Conservation (phyloP, 495 filamentous ascomycete genomes). For the Xylaria longipes region DNA sequence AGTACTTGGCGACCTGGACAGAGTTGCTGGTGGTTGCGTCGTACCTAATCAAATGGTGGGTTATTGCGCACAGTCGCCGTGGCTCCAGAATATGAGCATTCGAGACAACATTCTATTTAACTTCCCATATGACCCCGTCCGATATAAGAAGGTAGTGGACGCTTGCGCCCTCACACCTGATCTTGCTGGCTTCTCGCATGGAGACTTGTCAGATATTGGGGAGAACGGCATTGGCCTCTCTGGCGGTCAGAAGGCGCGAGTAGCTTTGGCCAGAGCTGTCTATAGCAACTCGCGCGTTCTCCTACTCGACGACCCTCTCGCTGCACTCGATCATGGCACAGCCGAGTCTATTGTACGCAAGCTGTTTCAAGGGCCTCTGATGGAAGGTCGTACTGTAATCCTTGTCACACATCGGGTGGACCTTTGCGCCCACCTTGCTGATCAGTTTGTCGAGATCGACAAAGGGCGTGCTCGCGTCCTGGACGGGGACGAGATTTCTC, state of each 20-base stretch:
- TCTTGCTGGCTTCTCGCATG: constrained; percentile 86
- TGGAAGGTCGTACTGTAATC: constrained; percentile 66
- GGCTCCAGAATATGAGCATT: constrained; percentile 91
- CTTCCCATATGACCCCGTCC: constrained; percentile 71
- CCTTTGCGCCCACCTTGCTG: constrained; percentile 67
- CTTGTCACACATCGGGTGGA: constrained; percentile 82
- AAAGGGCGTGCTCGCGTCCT: constrained; percentile 45
- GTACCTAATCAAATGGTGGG: constrained; percentile 73
- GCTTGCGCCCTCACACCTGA: constrained; percentile 93
- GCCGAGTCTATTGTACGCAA: constrained; percentile 74
- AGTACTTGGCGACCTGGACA: constrained; percentile 79
- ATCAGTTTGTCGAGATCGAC: constrained; percentile 70
- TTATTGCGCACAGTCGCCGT: constrained; percentile 86
- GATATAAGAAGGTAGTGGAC: constrained; percentile 87
- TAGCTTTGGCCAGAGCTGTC: constrained; percentile 90
- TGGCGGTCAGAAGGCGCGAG: constrained; percentile 91
- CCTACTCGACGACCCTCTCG: constrained; percentile 92
- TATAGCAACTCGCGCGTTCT: constrained; percentile 93
- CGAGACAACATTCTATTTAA: constrained; percentile 85
- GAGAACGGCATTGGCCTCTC: constrained; percentile 96
- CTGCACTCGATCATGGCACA: constrained; percentile 89
- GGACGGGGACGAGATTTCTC: constrained; percentile 35
- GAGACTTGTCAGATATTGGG: constrained; percentile 91
- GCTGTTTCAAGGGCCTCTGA: constrained; percentile 68
- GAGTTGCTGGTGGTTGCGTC: constrained; percentile 60